These are phyloP conservation scores for Mortierella sp. DNA, from an alignment of 371 early-diverging fungal species.

Conservation along the genomic window DNA sequence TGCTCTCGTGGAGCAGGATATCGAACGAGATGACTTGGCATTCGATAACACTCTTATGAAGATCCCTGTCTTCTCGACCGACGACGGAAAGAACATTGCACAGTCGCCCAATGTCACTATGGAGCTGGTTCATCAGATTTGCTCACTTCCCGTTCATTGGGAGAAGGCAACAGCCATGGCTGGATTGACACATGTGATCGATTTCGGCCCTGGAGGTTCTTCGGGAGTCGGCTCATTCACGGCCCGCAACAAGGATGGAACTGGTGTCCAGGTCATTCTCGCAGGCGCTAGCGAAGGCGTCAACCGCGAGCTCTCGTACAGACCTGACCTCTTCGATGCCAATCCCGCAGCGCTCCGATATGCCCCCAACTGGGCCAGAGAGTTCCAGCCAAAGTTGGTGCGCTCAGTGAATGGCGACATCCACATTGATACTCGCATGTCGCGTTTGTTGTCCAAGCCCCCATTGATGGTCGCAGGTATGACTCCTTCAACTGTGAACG, in stretches of 20 bases:
- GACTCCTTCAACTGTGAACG: constrained; percentile 88
- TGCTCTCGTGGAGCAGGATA: constrained; percentile 72
- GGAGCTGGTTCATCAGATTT: constrained; percentile 85
- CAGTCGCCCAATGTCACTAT: constrained; percentile 64
- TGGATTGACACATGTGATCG: constrained; percentile 87
- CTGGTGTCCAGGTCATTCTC: constrained; percentile 90
- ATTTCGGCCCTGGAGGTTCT: constrained; percentile 95
- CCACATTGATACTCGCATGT: constrained; percentile 92
- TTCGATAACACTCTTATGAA: constrained; percentile 70
- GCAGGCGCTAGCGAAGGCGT: constrained; percentile 77
- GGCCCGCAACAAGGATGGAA: constrained; percentile 94
- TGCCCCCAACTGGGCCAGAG: constrained; percentile 91
- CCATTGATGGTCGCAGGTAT: constrained; percentile 93
- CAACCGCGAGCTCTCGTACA: constrained; percentile 81
- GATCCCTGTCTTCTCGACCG: constrained; percentile 83
- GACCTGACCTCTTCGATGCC: constrained; percentile 85
- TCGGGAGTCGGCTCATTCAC: constrained; percentile 90
- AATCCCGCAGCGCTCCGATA: constrained; percentile 83
- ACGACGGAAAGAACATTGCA: constrained; percentile 78
- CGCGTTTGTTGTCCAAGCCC: constrained; percentile 88
- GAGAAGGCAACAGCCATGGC: constrained; percentile 79
- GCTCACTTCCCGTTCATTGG: constrained; percentile 89
- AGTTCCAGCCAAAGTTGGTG: constrained; percentile 84
- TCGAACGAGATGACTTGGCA: constrained; percentile 63
- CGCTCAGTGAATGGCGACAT: constrained; percentile 75